These are phyloP conservation scores for Acer campestre DNA, from an alignment of 345 rosid genomes.

Conservation along the genomic window DNA sequence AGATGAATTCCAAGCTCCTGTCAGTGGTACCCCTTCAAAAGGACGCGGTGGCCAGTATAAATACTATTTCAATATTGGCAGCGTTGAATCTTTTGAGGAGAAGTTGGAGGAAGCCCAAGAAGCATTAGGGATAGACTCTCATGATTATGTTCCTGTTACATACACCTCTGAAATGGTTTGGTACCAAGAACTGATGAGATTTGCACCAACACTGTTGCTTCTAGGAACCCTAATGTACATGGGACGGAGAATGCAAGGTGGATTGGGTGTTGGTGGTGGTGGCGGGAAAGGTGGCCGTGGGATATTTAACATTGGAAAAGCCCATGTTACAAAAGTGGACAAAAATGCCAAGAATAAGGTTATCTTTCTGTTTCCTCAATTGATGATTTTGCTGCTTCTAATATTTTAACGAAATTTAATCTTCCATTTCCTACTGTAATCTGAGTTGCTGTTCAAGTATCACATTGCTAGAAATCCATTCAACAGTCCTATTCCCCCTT, in stretches of 20 bases:
- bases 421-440: background rate
- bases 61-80: slow-evolving; percentile 87
- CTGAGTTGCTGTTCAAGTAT: background rate
- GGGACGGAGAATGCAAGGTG: slow-evolving; percentile 85
- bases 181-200: slow-evolving; percentile 83
- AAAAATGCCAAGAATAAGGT: slow-evolving; percentile 95
- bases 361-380: slow-evolving; percentile 12
- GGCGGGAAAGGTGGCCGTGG: slow-evolving; percentile 88
- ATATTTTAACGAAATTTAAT: background rate
- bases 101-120: slow-evolving; percentile 94
- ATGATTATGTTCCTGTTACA: slow-evolving; percentile 75
- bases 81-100: slow-evolving; percentile 91
- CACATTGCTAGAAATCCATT: slow-evolving; percentile 7
- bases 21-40: slow-evolving; percentile 35
- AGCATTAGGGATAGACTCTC: slow-evolving; percentile 76
- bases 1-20: slow-evolving; percentile 45
- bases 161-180: slow-evolving; percentile 74
- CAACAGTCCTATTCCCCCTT: background rate
- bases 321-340: slow-evolving; percentile 80
- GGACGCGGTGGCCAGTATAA: slow-evolving; percentile 62
- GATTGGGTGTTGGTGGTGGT: slow-evolving; percentile 80
- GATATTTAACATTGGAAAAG: slow-evolving; percentile 93
- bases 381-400: background rate
- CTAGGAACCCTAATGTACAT: slow-evolving; percentile 68
- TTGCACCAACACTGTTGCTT: slow-evolving; percentile 73